phyloP scores from a whole-genome alignment of 2,329 filamentous ascomycete genomes.

The Microcyclospora tardicrescens region DNA sequence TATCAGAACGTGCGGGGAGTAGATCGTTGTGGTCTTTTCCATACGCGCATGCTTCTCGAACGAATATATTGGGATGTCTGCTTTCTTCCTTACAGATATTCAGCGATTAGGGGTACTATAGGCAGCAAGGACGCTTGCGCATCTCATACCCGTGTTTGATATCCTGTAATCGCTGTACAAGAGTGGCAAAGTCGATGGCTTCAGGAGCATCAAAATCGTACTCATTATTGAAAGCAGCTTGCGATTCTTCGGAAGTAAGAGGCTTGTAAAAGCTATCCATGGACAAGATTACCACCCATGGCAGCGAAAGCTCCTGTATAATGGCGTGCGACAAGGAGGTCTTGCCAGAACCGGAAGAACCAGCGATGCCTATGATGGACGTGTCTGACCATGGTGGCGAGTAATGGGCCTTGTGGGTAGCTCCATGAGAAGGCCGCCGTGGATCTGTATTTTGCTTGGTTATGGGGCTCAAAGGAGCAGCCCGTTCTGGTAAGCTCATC shows the following conservation, averaged over 20 bases:
- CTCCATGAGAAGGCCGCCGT: slow-evolving; percentile 1
- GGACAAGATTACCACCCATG: slow-evolving; percentile 95
- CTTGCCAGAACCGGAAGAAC: slow-evolving; percentile 90
- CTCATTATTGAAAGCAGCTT: slow-evolving; percentile 73
- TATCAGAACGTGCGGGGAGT: slow-evolving; percentile 91
- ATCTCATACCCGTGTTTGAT: slow-evolving; percentile 76
- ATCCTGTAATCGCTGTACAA: slow-evolving; percentile 67
- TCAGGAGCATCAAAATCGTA: slow-evolving; percentile 93
- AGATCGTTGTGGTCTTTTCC: slow-evolving; percentile 71
- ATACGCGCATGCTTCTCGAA: slow-evolving; percentile 81
- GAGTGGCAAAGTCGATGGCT: slow-evolving; percentile 84
- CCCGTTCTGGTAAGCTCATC: slow-evolving; percentile 14
- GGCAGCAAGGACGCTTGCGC: background rate
- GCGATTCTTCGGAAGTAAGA: slow-evolving; percentile 64
- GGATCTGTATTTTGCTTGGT: slow-evolving; percentile 1
- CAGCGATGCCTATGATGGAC: slow-evolving; percentile 91
- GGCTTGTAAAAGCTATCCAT: slow-evolving; percentile 99
- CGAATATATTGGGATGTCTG: slow-evolving; percentile 89
- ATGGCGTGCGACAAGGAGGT: slow-evolving; percentile 89
- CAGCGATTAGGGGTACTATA: slow-evolving; percentile 1
- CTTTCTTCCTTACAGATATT: slow-evolving; percentile 50
- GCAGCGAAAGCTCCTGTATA: slow-evolving; percentile 75
- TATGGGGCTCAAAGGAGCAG: slow-evolving; percentile 12
- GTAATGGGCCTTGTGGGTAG: slow-evolving; percentile 50
- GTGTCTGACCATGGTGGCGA: slow-evolving; percentile 92